A percentile compares a stretch with the other conserved stretches of the same genome.
Evolutionary conservation across 23 red algal species (phyloP).

Genomic region (Gracilariopsis chorda): DNA sequence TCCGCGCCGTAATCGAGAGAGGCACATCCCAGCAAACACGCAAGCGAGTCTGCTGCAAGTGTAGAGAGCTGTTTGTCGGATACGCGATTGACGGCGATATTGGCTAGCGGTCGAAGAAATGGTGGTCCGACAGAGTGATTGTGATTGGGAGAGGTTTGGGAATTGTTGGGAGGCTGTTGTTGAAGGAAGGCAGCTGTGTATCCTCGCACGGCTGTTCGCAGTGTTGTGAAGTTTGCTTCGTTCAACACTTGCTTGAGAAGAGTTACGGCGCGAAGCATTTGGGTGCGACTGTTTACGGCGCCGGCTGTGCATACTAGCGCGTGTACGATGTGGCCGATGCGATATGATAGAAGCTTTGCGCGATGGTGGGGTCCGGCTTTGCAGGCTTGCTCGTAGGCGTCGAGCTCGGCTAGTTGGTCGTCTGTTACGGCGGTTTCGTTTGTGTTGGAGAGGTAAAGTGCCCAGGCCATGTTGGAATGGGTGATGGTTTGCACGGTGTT

Average conservation of each 20-base stretch:
- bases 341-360: not conserved
- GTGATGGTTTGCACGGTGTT: not conserved
- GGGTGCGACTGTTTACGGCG: slow-evolving; percentile 33
- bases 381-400: slow-evolving; percentile 22
- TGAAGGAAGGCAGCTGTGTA: not conserved
- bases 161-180: not conserved
- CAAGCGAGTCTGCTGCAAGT: slow-evolving; percentile 6
- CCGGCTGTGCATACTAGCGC: slow-evolving; percentile 33
- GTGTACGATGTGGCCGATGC: slow-evolving; percentile 17
- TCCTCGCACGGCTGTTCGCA: slow-evolving; percentile 27
- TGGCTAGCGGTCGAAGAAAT: slow-evolving; percentile 17
- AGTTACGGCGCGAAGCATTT: slow-evolving; percentile 37
- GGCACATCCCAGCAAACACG: slow-evolving; percentile 18
- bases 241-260: not conserved
- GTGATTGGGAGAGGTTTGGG: not conserved
- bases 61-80: slow-evolving; percentile 34
- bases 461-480: slow-evolving; percentile 37
- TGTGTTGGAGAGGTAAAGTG: slow-evolving; percentile 3
- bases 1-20: slow-evolving; percentile 19
- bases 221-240: not conserved
- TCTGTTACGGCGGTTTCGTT: not conserved
- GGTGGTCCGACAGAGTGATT: not conserved
- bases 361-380: not conserved
- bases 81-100: slow-evolving; percentile 53
- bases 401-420: slow-evolving; percentile 40